Evolutionary conservation across 495 filamentous ascomycete species (phyloP).

Genomic region (Podospora fimiseda): DNA sequence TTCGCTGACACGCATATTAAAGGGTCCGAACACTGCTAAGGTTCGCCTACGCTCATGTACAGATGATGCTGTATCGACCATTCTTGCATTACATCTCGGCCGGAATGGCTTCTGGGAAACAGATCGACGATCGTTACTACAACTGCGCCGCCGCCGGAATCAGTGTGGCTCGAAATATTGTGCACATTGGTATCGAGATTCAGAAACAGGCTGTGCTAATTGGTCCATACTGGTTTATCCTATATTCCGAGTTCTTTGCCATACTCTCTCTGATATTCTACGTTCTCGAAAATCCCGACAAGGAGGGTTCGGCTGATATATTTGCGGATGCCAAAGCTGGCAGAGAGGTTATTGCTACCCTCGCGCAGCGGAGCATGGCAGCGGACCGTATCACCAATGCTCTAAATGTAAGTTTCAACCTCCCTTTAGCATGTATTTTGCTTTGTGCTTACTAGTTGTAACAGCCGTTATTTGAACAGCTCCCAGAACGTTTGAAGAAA

Average conservation of each 20-base stretch:
- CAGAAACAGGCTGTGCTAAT: slow-evolving; percentile 73
- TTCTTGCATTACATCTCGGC: slow-evolving; percentile 92
- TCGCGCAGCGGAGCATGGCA: slow-evolving; percentile 79
- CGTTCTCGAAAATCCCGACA: slow-evolving; percentile 82
- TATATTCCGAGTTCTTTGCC: slow-evolving; percentile 94
- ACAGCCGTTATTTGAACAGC: slow-evolving; percentile 69
- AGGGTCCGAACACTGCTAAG: slow-evolving; percentile 83
- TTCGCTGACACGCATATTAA: neutral
- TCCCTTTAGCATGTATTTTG: too few species aligned
- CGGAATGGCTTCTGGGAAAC: slow-evolving; percentile 53
- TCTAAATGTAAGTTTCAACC: slow-evolving; percentile 53
- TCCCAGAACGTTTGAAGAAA: slow-evolving; percentile 61
- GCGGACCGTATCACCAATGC: slow-evolving; percentile 76
- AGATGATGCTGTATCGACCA: slow-evolving; percentile 91
- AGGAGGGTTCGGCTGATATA: slow-evolving; percentile 65
- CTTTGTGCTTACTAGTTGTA: slow-evolving; percentile 6
- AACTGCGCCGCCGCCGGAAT: slow-evolving; percentile 90
- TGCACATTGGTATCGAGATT: slow-evolving; percentile 88
- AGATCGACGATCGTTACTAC: slow-evolving; percentile 79
- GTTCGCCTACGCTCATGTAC: slow-evolving; percentile 83
- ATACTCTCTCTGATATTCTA: slow-evolving; percentile 87
- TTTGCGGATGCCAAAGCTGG: slow-evolving; percentile 79
- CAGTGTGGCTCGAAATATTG: slow-evolving; percentile 85
- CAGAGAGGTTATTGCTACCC: slow-evolving; percentile 65
- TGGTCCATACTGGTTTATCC: slow-evolving; percentile 93